phyloP scores from a whole-genome alignment of 805 yeast species.

The Priceomyces fermenticarens region DNA sequence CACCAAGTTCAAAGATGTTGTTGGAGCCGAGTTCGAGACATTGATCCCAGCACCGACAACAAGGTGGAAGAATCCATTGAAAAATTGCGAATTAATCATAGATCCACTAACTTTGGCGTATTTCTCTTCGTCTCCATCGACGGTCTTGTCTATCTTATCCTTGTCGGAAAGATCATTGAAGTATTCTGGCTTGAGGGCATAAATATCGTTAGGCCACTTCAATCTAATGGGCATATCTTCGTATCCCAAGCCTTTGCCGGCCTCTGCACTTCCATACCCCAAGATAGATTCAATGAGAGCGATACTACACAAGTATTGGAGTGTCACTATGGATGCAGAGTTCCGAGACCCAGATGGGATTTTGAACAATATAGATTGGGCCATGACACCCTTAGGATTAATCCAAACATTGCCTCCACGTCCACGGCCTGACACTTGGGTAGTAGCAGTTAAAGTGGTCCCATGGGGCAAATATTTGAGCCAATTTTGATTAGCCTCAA shows the following conservation, averaged over 20 bases:
- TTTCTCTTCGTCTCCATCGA: constrained; percentile 57
- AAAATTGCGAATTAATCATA: constrained; percentile 71
- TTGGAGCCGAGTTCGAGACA: constrained; percentile 81
- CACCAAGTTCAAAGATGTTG: constrained; percentile 79
- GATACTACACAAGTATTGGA: constrained; percentile 80
- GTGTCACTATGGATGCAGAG: constrained; percentile 64
- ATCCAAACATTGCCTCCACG: constrained; percentile 96
- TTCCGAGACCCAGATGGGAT: constrained; percentile 46
- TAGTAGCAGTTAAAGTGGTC: constrained; percentile 64
- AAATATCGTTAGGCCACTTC: constrained; percentile 97
- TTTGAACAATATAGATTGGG: constrained; percentile 68
- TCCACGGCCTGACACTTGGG: constrained; percentile 90
- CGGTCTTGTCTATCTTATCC: constrained; percentile 30
- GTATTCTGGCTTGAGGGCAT: constrained; percentile 65
- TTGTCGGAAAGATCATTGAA: constrained; percentile 28
- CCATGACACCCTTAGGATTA: constrained; percentile 88
- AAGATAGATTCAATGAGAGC: constrained; percentile 79
- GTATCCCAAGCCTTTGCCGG: constrained; percentile 51
- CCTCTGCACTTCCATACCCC: constrained; percentile 44
- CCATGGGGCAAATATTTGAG: constrained; percentile 68
- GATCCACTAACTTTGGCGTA: constrained; percentile 82
- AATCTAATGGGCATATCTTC: constrained; percentile 74
- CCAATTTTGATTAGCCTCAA: constrained; percentile 68
- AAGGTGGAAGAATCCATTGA: constrained; percentile 57
- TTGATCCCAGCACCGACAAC: constrained; percentile 89